Evolutionary conservation across 78 protist genomes (phyloP), one percentile per base, ranked within the genome.

Genomic region (Protostelium mycophagum): DNA sequence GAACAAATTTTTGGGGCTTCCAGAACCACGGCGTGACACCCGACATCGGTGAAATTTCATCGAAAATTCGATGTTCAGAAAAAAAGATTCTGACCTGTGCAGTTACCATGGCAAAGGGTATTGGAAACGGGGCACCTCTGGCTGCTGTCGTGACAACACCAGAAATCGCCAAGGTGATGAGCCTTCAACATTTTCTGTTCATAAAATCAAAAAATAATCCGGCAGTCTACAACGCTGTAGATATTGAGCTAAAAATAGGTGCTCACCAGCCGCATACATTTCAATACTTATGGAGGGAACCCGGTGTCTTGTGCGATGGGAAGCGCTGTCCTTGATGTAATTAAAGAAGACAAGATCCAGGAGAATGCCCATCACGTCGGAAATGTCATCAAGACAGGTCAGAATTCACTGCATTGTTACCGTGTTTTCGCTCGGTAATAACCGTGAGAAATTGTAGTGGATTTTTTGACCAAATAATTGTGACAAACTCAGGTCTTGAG

Each of bases 281-380:
- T 96, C 93, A 95, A 95, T 89, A 96, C 98, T n/a, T 94, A 87
- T 63, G 98, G 98, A 28, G 97, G 98, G 28, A 96, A 95, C 83
- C 93, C 98, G 5, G 96, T 95, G 34, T 34, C 92, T 1, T 89
- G 92, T 28, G 95, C 94, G 31, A 87, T 84, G 28, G 98, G 96
- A 0, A 90, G 87, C n/a, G 96, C 94, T 25, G 96, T 94, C 29
- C 87, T 96, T 25, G 73, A 51, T 16, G 73, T 51, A 5, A 51
- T 51, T 51, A 5, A 16, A 5, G 73, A 51, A 25, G 73, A 51
- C 31, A 51, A 51, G 73, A 51, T 51, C 73, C 73, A 51, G 16
- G 31, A 51, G 73, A 51, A 51, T 16, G 73, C 73, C 5, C 73
- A 51, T 51, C 31, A 51, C 16, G 73, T 51, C 73, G 73, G 73